Base-by-base conservation (phyloP, 208 protist genomes). In the Crithidia mellificae region DNA sequence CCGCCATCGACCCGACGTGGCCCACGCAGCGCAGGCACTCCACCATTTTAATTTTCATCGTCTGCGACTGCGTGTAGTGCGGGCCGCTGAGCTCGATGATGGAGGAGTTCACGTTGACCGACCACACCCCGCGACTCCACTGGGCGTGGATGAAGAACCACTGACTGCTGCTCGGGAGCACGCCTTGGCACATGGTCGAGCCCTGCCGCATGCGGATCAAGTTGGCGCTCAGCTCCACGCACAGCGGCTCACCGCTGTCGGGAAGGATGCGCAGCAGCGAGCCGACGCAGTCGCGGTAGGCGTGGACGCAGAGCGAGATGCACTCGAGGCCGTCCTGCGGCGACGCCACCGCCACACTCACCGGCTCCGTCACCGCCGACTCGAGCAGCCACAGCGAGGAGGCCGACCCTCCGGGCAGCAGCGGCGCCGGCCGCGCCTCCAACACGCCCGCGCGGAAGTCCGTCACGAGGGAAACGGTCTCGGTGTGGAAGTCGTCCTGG, bases 81-180 rank as follows among this genome's bases (percentile, higher is more conserved):
- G 68, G 58, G 2, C 91, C 91, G 38, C 68, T 64, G 51, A 96
- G 74, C 39, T 86, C 79, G 11, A 91, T 67, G 22, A 85, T 61
- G 49, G 52, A 57, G 20, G 64, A 69, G 51, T 96, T 87, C n/a
- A 96, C 74, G 30, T 47, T 73, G 19, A 92, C 56, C 17, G 76
- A 78, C 83, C 88, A 93, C 52, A 76, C 74, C 12, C 88, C 88
- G 30, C 66, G 72, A 27, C 32, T 80, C 88, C 91, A 96, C 50
- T 80, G 72, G 8, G 67, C 89, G 20, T 81, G 78, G 15, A 96
- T 39, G 46, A 89, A 84, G 39, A 81, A 81, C 85, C 87, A 93
- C 56, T 81, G 72, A 6, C 63, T 63, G 58, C 57, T 74, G 68
- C 55, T 81, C 27, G 78, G 77, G 25, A 82, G 63, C 27, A 80